These are phyloP conservation scores for Phaffia australis DNA, from an alignment of 768 basidiomycete genomes.

Conservation along the genomic window DNA sequence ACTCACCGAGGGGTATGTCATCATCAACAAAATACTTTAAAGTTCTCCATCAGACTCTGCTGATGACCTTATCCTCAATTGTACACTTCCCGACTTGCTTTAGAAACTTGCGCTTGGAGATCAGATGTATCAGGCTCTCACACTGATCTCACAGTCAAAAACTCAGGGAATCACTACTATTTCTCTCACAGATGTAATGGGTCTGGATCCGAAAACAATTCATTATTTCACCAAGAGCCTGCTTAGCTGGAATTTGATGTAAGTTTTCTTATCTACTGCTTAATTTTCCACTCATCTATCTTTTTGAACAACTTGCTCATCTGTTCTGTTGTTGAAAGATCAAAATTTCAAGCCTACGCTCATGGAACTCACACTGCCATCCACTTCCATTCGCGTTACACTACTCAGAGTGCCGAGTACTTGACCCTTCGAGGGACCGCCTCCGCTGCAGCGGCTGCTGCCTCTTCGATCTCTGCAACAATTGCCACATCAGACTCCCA, in stretches of 20 bases:
- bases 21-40: neutral
- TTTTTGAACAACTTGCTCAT: neutral
- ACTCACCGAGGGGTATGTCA: slow-evolving; percentile 4
- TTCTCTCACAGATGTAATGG: slow-evolving; percentile 8
- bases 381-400: slow-evolving; percentile 16
- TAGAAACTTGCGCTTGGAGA: slow-evolving; percentile 14
- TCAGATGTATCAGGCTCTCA: slow-evolving; percentile 14
- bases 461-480: neutral
- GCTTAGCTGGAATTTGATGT: slow-evolving; percentile 9
- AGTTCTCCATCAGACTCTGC: neutral
- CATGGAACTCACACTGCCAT: slow-evolving; percentile 9
- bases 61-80: neutral
- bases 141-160: slow-evolving; percentile 8
- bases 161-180: slow-evolving; percentile 1
- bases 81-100: neutral
- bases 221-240: slow-evolving; percentile 14
- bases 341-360: slow-evolving; percentile 8
- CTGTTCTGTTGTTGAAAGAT: neutral
- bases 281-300: neutral
- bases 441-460: neutral
- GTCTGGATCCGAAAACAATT: slow-evolving; percentile 15
- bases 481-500: neutral
- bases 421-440: neutral
- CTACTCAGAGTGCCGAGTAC: neutral
- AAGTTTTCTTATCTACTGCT: neutral